A percentile compares a stretch with the other conserved stretches of the same genome.
These are phyloP conservation scores for Acacia concinna DNA, from an alignment of 331 rosid species.

Conservation along the genomic window DNA sequence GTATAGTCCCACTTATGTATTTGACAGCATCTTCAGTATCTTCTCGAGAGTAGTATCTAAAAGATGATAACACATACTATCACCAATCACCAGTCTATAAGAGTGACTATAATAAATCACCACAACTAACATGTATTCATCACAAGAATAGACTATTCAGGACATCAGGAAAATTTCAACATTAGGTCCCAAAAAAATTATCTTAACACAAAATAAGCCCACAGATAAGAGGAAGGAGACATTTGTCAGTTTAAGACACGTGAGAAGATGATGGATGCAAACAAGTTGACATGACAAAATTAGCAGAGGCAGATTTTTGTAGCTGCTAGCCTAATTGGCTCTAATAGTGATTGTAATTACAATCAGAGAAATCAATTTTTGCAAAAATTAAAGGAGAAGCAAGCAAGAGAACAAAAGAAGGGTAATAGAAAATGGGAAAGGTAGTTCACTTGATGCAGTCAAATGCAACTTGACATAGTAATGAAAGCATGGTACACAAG, in stretches of 20 bases:
- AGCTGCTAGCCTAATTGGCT: not conserved
- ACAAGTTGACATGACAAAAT: not conserved
- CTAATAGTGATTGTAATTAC: not conserved
- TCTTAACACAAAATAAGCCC: not conserved
- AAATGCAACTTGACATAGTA: not conserved
- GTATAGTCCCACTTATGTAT: constrained; percentile 90
- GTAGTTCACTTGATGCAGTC: not conserved
- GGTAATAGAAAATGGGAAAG: not conserved
- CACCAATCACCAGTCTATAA: not conserved
- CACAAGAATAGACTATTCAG: constrained; percentile 13
- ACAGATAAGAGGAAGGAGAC: not conserved
- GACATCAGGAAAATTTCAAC: not conserved
- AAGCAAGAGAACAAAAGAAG: not conserved
- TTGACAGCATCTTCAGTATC: constrained; percentile 95
- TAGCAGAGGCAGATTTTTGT: not conserved
- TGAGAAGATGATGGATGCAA: not conserved
- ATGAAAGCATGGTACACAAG: not conserved
- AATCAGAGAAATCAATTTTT: not conserved
- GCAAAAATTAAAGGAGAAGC: not conserved
- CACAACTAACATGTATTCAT: constrained; percentile 18
- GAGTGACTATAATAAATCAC: not conserved
- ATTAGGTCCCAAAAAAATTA: not conserved
- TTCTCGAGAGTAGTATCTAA: constrained; percentile 86
- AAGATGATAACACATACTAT: not conserved
- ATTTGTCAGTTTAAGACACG: not conserved